Percentiles rank a stretch among this genome's conserved stretches.
Evolutionary conservation across 108 stramenopile species (phyloP).

Genomic region (Schizochytrium sp.): DNA sequence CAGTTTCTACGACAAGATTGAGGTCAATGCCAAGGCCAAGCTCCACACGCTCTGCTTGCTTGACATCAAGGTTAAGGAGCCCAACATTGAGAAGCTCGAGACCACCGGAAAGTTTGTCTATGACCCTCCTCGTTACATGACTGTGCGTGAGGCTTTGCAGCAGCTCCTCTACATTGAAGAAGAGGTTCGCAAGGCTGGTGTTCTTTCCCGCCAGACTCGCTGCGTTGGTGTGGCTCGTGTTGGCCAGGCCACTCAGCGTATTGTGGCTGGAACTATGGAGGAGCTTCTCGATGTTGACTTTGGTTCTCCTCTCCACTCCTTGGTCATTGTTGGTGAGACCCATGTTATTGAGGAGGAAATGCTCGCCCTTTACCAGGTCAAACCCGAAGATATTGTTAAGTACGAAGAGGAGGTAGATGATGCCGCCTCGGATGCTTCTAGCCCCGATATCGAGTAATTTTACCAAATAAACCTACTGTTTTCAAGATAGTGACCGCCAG

Average conservation of each 20-base stretch:
- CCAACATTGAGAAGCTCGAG: slow-evolving; percentile 94
- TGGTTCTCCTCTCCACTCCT: slow-evolving; percentile 92
- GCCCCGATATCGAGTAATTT: too few species aligned
- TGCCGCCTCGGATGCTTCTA: not conserved
- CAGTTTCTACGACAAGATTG: slow-evolving; percentile 93
- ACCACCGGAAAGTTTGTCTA: slow-evolving; percentile 86
- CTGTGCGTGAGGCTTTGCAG: slow-evolving; percentile 87
- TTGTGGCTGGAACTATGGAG: slow-evolving; percentile 89
- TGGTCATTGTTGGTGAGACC: slow-evolving; percentile 92
- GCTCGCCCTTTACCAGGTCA: slow-evolving; percentile 52
- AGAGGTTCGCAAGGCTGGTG: slow-evolving; percentile 74
- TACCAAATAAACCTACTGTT: too few species aligned
- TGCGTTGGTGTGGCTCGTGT: slow-evolving; percentile 93
- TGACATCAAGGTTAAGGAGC: slow-evolving; percentile 97
- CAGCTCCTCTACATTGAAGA: slow-evolving; percentile 92
- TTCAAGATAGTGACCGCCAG: too few species aligned
- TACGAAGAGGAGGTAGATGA: not conserved
- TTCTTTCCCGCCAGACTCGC: slow-evolving; percentile 79
- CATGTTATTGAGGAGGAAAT: slow-evolving; percentile 92
- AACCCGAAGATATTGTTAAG: not conserved
- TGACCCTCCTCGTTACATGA: slow-evolving; percentile 98
- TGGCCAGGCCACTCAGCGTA: slow-evolving; percentile 90
- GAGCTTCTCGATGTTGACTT: slow-evolving; percentile 89
- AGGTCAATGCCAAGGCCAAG: slow-evolving; percentile 91
- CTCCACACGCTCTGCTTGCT: slow-evolving; percentile 98